These are phyloP conservation scores for Cardamine chenopodiifolia DNA, from an alignment of 345 rosid species.

Conservation along the genomic window DNA sequence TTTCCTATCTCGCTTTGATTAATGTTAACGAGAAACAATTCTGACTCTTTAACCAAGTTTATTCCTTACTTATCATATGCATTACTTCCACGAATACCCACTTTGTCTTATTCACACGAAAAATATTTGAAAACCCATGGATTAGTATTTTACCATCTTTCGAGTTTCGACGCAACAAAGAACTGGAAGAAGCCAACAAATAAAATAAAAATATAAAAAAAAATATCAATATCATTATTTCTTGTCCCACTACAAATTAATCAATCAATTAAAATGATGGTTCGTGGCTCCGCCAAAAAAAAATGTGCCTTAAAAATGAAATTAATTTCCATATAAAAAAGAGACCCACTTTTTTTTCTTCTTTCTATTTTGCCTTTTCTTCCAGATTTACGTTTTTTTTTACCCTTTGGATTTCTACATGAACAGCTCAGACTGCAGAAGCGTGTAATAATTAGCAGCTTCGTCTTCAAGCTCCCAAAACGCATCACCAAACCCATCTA, in stretches of 20 bases:
- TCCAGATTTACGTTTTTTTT: not conserved
- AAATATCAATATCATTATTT: not conserved
- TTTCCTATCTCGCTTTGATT: constrained; percentile 1
- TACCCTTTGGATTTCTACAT: constrained; percentile 38
- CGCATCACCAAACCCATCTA: constrained; percentile 51
- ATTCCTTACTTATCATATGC: constrained; percentile 4
- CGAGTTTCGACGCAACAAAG: not conserved
- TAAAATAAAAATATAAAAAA: not conserved
- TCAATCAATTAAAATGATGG: constrained; percentile 16
- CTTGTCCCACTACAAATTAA: constrained; percentile 11
- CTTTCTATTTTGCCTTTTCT: constrained; percentile 6
- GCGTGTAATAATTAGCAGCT: constrained; percentile 61
- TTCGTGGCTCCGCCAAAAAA: constrained; percentile 6
- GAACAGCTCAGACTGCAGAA: constrained; percentile 67
- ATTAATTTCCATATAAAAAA: constrained; percentile 34
- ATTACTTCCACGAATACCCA: constrained; percentile 13
- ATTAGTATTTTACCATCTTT: not conserved
- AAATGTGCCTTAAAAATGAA: constrained; percentile 37
- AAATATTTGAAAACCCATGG: not conserved
- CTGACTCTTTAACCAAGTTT: constrained; percentile 1
- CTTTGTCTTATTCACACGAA: not conserved
- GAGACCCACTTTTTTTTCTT: not conserved
- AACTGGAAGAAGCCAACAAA: not conserved
- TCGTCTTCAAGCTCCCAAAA: constrained; percentile 86
- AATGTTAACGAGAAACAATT: not conserved